These are phyloP conservation scores for Coniochaeta sp. DNA, from an alignment of 2,329 filamentous ascomycete genomes.

Conservation along the genomic window DNA sequence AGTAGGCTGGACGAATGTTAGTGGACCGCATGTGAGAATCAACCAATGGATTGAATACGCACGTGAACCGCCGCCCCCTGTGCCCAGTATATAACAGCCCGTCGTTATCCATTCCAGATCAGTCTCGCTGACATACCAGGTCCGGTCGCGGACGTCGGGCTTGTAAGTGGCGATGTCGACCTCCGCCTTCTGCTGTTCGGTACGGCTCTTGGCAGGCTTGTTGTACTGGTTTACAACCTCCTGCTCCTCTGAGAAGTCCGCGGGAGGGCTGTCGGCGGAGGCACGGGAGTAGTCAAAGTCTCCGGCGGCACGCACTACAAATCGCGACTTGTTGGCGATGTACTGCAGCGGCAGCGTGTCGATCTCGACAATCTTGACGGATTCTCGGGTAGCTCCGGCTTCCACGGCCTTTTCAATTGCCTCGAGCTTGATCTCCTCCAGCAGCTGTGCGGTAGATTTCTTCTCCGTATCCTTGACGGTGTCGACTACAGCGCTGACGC, in stretches of 20 bases:
- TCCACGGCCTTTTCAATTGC: constrained; percentile 36
- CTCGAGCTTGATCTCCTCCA: constrained; percentile 29
- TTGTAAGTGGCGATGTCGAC: constrained; percentile 32
- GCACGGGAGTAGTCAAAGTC: constrained; percentile 41
- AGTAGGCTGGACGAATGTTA: no score
- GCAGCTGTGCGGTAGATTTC: constrained; percentile 26
- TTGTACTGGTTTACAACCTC: constrained; percentile 18
- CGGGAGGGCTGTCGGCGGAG: not conserved
- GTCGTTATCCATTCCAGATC: constrained; percentile 50
- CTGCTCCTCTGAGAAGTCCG: constrained; percentile 8
- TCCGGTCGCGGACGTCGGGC: constrained; percentile 40
- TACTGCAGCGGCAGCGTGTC: constrained; percentile 50
- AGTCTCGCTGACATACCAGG: constrained; percentile 51
- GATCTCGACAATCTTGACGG: constrained; percentile 42
- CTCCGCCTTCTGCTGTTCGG: not conserved
- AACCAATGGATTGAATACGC: no score
- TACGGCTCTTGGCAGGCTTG: constrained; percentile 5
- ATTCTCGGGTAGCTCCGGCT: constrained; percentile 35
- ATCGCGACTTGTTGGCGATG: constrained; percentile 44
- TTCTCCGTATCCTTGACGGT: constrained; percentile 41
- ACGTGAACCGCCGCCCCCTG: constrained; percentile 52
- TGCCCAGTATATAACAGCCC: constrained; percentile 55
- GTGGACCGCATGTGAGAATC: no score
- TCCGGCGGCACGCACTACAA: constrained; percentile 53
- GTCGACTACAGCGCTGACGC: constrained; percentile 48